Percentiles rank a stretch among this genome's conserved stretches.
phyloP scores from a whole-genome alignment of 495 filamentous ascomycete species.

The Astrothelium macrocarpum region DNA sequence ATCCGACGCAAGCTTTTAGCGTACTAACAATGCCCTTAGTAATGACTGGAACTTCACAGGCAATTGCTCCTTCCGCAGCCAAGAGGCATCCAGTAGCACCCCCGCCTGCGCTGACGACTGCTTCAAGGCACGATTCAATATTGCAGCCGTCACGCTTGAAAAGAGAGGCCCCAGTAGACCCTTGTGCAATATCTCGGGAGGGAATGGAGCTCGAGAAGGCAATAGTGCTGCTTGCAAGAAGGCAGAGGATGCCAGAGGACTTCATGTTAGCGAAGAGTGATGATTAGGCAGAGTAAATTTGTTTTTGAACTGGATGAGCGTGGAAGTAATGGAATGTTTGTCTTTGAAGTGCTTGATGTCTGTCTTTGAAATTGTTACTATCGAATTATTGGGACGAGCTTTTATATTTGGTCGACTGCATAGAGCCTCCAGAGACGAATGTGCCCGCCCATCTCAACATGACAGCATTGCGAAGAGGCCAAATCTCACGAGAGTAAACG shows the following conservation, averaged over 20 bases:
- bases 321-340: not conserved
- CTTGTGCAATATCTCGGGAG: not conserved
- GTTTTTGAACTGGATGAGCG: not conserved
- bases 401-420: not conserved
- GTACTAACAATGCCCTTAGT: not conserved
- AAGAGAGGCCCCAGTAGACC: not conserved
- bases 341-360: too few relatives aligned
- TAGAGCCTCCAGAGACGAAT: not conserved
- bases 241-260: not conserved
- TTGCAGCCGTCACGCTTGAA: not conserved
- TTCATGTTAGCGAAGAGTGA: not conserved
- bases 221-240: not conserved
- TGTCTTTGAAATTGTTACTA: not conserved
- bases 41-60: not conserved
- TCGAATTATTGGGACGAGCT: not conserved
- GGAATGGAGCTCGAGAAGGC: not conserved
- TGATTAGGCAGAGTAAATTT: not conserved
- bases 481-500: not conserved
- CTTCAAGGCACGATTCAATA: not conserved
- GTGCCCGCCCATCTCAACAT: not conserved
- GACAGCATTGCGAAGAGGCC: not conserved
- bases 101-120: not conserved
- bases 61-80: not conserved
- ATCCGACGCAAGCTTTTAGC: not conserved
- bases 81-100: not conserved